Evolutionary conservation across 495 filamentous ascomycete species (phyloP), one percentile per base, ranked within the genome.

Genomic region (Evernia prunastri): DNA sequence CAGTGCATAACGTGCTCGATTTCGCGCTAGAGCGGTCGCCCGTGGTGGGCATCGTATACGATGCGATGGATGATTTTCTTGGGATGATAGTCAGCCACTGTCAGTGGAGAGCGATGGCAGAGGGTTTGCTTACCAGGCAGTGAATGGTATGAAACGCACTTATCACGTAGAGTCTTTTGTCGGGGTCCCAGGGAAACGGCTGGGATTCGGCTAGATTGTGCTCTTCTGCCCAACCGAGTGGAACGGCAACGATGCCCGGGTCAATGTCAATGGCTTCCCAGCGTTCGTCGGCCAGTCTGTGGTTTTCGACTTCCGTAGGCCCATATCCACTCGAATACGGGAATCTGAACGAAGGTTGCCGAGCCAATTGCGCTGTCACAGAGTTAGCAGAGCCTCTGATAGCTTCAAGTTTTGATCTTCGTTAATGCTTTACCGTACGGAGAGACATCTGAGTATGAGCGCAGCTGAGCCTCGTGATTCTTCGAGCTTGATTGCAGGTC

Each of bases 121-220:
- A 13, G 6, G n/a, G n/a, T n/a, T n/a, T n/a, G 67, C 73, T 54
- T 68, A 75, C 73, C 39, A 74, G 59, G 58, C 74, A 76, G 61
- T 78, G 74, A 29, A 76, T 33, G 39, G 63, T 63, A 59, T 76
- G 74, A 43, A 70, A 73, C 0, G 65, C 75, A 25, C 73, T 72
- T 23, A 75, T 45, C 27, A 76, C 67, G 51, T 78, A 78, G 23
- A 77, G 64, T 27, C 66, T 51, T 36, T 72, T 70, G 59, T 68
- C 61, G 5, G 63, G 29, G 49, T 78, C 73, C 75, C 73, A 76
- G 7, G 73, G 73, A 49, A 74, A 76, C 17, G 37, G 36, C 43
- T 69, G 65, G 6, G 70, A 66, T 1, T 40, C 51, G 4, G 70
- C 69, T 9, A 76, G 63, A 12, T 68, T 71, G 20, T 67, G 70